phyloP scores from a whole-genome alignment of 192 early-diverging fungal species.

The Obelidium mucronatum region DNA sequence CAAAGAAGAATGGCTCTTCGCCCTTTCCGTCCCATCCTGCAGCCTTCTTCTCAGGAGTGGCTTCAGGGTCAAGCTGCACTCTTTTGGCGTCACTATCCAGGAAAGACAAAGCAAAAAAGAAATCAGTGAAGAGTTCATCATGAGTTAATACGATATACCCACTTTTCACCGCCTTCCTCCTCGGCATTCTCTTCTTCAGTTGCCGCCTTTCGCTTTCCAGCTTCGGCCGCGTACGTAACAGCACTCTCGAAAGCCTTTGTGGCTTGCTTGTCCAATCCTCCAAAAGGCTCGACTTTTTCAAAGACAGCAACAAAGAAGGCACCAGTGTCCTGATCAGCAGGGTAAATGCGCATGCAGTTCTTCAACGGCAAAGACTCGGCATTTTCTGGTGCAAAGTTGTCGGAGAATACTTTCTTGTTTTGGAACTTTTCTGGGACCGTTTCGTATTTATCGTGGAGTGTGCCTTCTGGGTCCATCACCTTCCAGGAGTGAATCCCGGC shows the following conservation, averaged over 20 bases:
- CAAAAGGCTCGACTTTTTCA: constrained; percentile 82
- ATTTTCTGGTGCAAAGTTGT: constrained; percentile 53
- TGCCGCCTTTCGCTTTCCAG: constrained; percentile 19
- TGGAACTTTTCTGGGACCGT: constrained; percentile 31
- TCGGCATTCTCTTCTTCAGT: constrained; percentile 17
- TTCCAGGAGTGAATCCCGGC: constrained; percentile 91
- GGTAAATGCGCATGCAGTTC: constrained; percentile 84
- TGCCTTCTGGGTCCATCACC: constrained; percentile 78
- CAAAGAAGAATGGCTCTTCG: constrained; percentile 91
- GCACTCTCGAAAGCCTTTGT: constrained; percentile 21
- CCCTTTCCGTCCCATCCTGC: constrained; percentile 41
- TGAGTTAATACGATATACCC: background rate
- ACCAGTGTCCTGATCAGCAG: constrained; percentile 94
- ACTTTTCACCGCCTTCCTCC: constrained; percentile 26
- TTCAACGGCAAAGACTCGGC: constrained; percentile 47
- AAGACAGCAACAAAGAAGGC: constrained; percentile 99
- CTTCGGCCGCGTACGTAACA: background rate
- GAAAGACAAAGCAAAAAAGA: background rate
- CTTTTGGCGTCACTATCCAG: constrained; percentile 14
- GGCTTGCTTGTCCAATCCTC: constrained; percentile 52
- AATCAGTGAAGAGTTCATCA: too few species aligned
- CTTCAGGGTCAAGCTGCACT: constrained; percentile 15
- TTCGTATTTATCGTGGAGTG: constrained; percentile 41
- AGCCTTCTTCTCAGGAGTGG: constrained; percentile 29
- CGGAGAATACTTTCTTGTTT: constrained; percentile 30